Evolutionary conservation across 345 rosid species (phyloP).

Genomic region (Capsella bursapastoris): DNA sequence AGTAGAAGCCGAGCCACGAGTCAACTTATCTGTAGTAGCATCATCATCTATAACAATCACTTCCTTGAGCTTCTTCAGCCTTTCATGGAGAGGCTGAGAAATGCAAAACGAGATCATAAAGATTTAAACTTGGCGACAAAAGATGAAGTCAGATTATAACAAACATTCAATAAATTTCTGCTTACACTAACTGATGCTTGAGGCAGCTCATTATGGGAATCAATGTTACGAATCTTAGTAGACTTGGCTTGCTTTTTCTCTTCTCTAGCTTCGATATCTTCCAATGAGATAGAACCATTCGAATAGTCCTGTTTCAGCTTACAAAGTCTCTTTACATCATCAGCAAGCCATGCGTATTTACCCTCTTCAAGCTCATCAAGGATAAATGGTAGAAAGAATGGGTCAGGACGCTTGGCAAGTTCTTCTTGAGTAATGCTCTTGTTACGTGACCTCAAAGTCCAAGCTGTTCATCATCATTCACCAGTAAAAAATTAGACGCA

Average conservation of each 20-base stretch:
- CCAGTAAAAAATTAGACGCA: not conserved
- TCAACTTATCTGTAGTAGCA: too few species aligned
- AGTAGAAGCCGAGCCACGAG: too few species aligned
- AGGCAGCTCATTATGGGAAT: conserved; percentile 12
- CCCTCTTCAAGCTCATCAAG: conserved; percentile 34
- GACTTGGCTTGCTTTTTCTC: not conserved
- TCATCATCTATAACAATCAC: not conserved
- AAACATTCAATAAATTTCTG: not conserved
- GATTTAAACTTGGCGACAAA: conserved; percentile 3
- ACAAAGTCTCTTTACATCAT: conserved; percentile 18
- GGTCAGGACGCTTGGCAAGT: conserved; percentile 45
- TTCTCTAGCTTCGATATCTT: not conserved
- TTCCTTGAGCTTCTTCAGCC: not conserved
- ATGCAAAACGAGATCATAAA: conserved; percentile 16
- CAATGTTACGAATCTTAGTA: not conserved
- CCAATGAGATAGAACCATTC: conserved; percentile 5
- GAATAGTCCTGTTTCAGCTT: conserved; percentile 2
- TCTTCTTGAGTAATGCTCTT: conserved; percentile 22
- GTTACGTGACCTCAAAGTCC: conserved; percentile 20
- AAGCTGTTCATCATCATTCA: conserved; percentile 28
- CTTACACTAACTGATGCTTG: conserved; percentile 19
- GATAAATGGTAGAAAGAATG: conserved; percentile 26
- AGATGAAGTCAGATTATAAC: not conserved
- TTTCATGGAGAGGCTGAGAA: not conserved
- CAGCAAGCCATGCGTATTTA: conserved; percentile 26